Evolutionary conservation across 495 filamentous ascomycete genomes (phyloP).

Genomic region (Apiosordaria backusii): DNA sequence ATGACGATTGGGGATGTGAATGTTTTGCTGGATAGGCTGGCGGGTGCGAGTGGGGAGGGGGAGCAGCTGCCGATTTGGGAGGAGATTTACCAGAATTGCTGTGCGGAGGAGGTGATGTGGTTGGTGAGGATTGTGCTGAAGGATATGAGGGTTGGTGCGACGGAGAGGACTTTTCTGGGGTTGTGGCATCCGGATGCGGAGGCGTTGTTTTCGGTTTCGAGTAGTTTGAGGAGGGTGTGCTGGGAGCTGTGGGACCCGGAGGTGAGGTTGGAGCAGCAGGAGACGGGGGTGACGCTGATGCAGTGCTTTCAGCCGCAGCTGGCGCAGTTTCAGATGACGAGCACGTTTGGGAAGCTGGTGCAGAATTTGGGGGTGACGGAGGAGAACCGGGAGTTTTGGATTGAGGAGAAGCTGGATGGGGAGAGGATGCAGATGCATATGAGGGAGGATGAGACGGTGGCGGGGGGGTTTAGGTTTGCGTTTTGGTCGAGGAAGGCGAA

Average conservation of each 20-base stretch:
- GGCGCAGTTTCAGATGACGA: slow-evolving; percentile 88
- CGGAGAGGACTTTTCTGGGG: slow-evolving; percentile 86
- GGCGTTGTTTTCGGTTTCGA: slow-evolving; percentile 84
- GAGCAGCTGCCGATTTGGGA: slow-evolving; percentile 75
- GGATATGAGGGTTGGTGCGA: slow-evolving; percentile 97
- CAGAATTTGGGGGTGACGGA: slow-evolving; percentile 64
- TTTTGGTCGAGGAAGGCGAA: slow-evolving; percentile 98
- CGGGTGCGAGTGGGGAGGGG: slow-evolving; percentile 71
- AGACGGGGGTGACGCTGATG: slow-evolving; percentile 78
- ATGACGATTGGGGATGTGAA: slow-evolving; percentile 91
- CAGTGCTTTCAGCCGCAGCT: slow-evolving; percentile 96
- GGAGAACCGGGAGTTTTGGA: slow-evolving; percentile 80
- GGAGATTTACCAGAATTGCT: slow-evolving; percentile 86
- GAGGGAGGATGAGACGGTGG: slow-evolving; percentile 61
- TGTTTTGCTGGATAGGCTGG: slow-evolving; percentile 74
- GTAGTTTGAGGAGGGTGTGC: slow-evolving; percentile 83
- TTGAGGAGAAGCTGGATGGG: slow-evolving; percentile 96
- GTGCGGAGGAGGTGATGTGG: slow-evolving; percentile 91
- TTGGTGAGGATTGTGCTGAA: slow-evolving; percentile 89
- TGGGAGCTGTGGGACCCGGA: slow-evolving; percentile 87
- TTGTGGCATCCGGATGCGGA: slow-evolving; percentile 94
- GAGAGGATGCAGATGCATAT: slow-evolving; percentile 98
- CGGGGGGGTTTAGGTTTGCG: slow-evolving; percentile 69
- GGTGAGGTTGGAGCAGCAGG: slow-evolving; percentile 68
- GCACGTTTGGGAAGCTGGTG: slow-evolving; percentile 77